Evolutionary conservation across 371 early-diverging fungal species (phyloP), one percentile per base, ranked within the genome.

Genomic region (Mortierella sp.): DNA sequence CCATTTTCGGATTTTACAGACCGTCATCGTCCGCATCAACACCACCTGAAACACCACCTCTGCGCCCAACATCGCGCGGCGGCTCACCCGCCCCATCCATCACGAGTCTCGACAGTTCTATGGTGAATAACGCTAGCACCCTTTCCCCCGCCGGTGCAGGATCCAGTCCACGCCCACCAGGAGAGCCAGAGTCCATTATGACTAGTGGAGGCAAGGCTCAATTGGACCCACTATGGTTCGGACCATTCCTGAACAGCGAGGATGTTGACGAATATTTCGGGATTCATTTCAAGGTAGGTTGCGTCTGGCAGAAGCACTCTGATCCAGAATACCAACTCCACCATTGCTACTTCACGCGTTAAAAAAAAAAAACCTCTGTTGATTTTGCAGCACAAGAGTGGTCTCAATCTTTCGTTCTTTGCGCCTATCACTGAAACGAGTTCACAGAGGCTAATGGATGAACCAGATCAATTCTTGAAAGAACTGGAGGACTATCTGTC

Each of bases 251-350:
- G 24, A 60, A 61, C 2, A 60, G 69, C 6, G 70, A 62, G 24
- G 59, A 76, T 12, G 62, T 61, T 9, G 63, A 68, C 80, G 65
- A 89, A 63, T 84, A 86, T 43, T 83, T 83, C 54, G 68, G 85
- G 10, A 47, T 89, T 2, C 64, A 82, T 0, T 86, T 83, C 58
- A 88, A 86, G 82, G 89, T 89, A 81, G 4, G 34, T 34, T 10
- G 10, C 10, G 34, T 34, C 34, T 7, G 10, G 34, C 34, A 34
- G 34, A 34, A 34, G n/a, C n/a, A n/a, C n/a, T n/a, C n/a, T n/a
- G n/a, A n/a, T n/a, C n/a, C n/a, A n/a, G n/a, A n/a, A n/a, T n/a
- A n/a, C n/a, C n/a, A n/a, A n/a, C n/a, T n/a, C n/a, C n/a, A n/a
- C n/a, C n/a, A n/a, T n/a, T n/a, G n/a, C n/a, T n/a, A n/a, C n/a